These are phyloP conservation scores for Dentipellis sp. DNA, from an alignment of 768 basidiomycete genomes.

Conservation along the genomic window DNA sequence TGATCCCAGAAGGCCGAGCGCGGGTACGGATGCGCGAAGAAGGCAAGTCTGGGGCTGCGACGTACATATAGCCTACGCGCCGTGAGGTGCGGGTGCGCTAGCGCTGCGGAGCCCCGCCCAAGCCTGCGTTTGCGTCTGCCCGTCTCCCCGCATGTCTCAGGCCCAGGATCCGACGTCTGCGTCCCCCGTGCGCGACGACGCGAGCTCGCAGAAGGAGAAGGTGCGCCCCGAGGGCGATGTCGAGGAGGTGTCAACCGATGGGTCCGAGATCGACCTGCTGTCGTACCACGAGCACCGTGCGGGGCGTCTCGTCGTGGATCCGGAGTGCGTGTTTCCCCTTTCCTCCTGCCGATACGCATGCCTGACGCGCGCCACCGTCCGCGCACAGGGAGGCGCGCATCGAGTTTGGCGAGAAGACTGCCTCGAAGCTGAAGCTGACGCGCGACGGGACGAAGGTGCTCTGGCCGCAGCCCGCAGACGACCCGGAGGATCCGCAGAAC, in stretches of 20 bases:
- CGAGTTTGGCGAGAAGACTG: constrained; percentile 50
- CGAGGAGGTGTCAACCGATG: not conserved
- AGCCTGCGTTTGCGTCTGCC: not conserved
- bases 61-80: not conserved
- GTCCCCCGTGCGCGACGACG: not conserved
- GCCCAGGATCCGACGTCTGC: not conserved
- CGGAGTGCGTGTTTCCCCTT: constrained; percentile 31
- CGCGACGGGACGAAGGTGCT: constrained; percentile 49
- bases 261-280: constrained; percentile 24
- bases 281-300: constrained; percentile 45
- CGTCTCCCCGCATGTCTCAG: not conserved
- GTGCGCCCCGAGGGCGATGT: not conserved
- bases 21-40: too few relatives aligned
- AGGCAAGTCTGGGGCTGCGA: too few relatives aligned
- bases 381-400: constrained; percentile 46
- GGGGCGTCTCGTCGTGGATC: constrained; percentile 54
- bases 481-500: constrained; percentile 58
- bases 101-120: not conserved
- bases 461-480: constrained; percentile 62
- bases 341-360: not conserved
- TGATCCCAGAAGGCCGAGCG: too few relatives aligned
- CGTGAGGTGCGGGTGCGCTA: not conserved
- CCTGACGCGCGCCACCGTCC: not conserved
- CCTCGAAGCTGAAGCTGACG: constrained; percentile 46
- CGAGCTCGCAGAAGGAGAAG: constrained; percentile 2